Evolutionary conservation across 1,284 basidiomycete genomes (phyloP), one percentile per base, ranked within the genome.

Genomic region (Tilletia walkeri): DNA sequence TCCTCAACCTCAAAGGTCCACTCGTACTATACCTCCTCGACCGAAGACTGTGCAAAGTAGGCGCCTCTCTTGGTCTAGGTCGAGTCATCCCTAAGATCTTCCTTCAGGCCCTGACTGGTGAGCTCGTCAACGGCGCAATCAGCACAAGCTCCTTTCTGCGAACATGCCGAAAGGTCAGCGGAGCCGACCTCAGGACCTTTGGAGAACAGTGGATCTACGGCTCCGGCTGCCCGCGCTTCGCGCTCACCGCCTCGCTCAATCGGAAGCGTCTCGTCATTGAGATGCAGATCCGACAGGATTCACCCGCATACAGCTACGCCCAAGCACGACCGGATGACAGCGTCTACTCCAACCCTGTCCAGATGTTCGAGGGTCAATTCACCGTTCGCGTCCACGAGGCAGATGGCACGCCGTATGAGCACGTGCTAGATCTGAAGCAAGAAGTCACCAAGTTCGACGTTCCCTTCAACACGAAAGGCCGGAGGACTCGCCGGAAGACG

Each of bases 381-480:
- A 98, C 96, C 18, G 92, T 99, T 67, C 92, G 96, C 20, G 98
- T 99, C 70, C 95, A 99, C 83, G 96, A 99, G 86, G 95, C 95
- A 0, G 96, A 99, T 82, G 96, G 96, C 1, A 98, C 96, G 50
- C 95, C 96, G 0, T 99, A 99, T 82, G 96, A 99, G 84, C 96
- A 99, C 82, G 93, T 99, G 24, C 87, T 99, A 53, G 94, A 97
- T 82, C 92, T 99, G 71, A 90, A 92, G 53, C 89, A 89, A 24
- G 85, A 89, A 1, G 92, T 91, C 85, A 97, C 96, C 84, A 90
- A 92, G 14, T 97, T 93, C 82, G 94, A 96, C 80, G 94, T 99
- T 0, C 95, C 96, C 0, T 99, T 98, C 88, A 99, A 99, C 84
- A 98, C 95, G n/a, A 99, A 98, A 85, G 98, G 98, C 86, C 99